Evolutionary conservation across 2,329 filamentous ascomycete genomes (phyloP).

Genomic region (Pseudocercospora fijiensis): DNA sequence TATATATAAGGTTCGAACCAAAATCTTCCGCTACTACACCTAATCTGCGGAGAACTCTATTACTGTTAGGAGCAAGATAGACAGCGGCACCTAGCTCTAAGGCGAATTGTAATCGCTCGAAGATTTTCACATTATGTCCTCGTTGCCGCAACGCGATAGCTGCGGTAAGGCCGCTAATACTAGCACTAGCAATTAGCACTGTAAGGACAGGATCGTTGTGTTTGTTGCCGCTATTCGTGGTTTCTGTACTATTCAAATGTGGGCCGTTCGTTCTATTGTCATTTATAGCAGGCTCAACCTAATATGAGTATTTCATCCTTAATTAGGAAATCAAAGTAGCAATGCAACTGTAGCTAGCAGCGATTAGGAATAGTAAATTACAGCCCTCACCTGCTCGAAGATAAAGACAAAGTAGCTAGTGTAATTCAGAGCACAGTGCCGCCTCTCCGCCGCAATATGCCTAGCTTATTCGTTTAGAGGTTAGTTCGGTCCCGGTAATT

Average conservation of each 20-base stretch:
- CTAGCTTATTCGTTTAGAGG: not conserved
- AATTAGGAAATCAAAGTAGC: not conserved
- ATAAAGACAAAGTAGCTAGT: not conserved
- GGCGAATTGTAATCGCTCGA: conserved; percentile 54
- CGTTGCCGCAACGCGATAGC: conserved; percentile 55
- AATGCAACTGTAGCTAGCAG: not conserved
- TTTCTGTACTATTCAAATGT: not conserved
- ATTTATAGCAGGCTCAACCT: not conserved
- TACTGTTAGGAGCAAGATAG: conserved; percentile 62
- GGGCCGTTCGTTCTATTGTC: not conserved
- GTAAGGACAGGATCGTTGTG: conserved; percentile 23
- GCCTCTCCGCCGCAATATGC: not conserved
- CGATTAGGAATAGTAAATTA: not conserved
- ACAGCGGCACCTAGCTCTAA: conserved; percentile 61
- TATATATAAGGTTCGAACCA: conserved; percentile 15
- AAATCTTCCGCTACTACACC: conserved; percentile 31
- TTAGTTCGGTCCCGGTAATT: too few relatives aligned
- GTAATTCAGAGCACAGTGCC: too few relatives aligned
- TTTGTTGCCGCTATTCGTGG: not conserved
- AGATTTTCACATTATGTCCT: conserved; percentile 53
- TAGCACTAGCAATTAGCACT: conserved; percentile 44
- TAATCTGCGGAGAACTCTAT: conserved; percentile 52
- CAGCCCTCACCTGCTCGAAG: not conserved
- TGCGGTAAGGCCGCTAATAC: conserved; percentile 55
- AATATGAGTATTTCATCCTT: conserved; percentile 1